Percentiles rank a stretch among this genome's conserved stretches.
These are phyloP conservation scores for Nicotiana undulata DNA, from an alignment of 257 asterid genomes.

Conservation along the genomic window DNA sequence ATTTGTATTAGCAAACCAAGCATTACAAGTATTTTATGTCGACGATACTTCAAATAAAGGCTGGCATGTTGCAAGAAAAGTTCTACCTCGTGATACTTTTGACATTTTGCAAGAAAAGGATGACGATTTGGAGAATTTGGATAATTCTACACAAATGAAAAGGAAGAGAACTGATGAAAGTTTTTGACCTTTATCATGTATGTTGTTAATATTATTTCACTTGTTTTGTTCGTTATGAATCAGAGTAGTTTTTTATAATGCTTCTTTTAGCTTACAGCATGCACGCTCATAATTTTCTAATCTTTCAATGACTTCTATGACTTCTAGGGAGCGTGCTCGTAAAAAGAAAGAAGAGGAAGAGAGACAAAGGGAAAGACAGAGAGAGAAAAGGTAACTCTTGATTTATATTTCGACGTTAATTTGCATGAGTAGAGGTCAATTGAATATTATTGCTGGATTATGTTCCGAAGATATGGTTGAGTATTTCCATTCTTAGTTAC, in stretches of 20 bases:
- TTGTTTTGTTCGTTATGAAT: neutral
- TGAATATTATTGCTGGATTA: neutral
- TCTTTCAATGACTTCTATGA: neutral
- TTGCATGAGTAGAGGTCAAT: neutral
- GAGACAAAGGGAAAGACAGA: slow-evolving; percentile 75
- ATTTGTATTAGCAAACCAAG: too few relatives aligned
- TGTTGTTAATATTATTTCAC: neutral
- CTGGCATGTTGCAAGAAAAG: too few relatives aligned
- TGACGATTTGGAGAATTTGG: too few relatives aligned
- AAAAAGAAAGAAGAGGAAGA: slow-evolving; percentile 97
- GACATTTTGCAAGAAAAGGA: too few relatives aligned
- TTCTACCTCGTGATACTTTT: too few relatives aligned
- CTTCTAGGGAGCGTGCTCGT: slow-evolving; percentile 78
- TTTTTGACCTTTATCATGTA: too few relatives aligned
- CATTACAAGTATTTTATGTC: too few relatives aligned
- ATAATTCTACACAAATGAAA: too few relatives aligned
- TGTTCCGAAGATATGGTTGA: neutral
- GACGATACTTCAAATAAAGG: too few relatives aligned
- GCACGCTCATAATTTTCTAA: neutral
- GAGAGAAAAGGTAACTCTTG: slow-evolving; percentile 62
- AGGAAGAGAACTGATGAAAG: too few relatives aligned
- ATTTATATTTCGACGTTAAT: neutral
- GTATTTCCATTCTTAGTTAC: too few relatives aligned
- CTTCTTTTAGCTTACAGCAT: neutral
- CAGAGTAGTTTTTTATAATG: neutral